Evolutionary conservation across 352 stramenopile species (phyloP).

Genomic region (Discostella stelligera): DNA sequence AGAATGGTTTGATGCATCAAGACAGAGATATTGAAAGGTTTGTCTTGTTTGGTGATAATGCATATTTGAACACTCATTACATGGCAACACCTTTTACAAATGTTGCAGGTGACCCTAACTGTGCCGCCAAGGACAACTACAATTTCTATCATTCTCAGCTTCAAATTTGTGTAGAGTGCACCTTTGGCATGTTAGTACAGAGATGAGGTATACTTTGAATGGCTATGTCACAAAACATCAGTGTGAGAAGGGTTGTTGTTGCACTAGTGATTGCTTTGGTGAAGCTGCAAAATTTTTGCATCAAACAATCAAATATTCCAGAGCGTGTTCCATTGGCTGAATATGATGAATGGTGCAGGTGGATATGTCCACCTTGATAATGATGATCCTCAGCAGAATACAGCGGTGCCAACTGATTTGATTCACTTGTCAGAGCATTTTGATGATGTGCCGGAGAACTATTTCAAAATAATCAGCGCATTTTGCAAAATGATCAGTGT

Average conservation of each 20-base stretch:
- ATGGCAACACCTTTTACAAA: conserved; percentile 22
- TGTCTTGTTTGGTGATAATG: conserved; percentile 26
- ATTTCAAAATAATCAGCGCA: too few species aligned
- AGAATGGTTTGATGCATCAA: conserved; percentile 9
- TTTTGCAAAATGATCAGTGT: too few species aligned
- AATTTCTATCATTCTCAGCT: conserved; percentile 36
- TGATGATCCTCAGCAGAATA: too few species aligned
- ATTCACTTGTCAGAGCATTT: neutral
- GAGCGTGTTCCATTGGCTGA: neutral
- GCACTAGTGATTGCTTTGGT: neutral
- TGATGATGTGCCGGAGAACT: neutral
- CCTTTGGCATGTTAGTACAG: conserved; percentile 17
- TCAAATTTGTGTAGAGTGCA: conserved; percentile 22
- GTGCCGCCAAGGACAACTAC: conserved; percentile 13
- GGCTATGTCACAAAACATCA: neutral
- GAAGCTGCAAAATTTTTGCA: conserved; percentile 3
- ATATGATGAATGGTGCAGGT: neutral
- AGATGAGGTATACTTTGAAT: conserved; percentile 10
- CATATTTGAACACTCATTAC: conserved; percentile 18
- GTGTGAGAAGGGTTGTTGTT: neutral
- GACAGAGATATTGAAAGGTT: neutral
- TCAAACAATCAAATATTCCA: neutral
- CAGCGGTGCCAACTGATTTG: neutral
- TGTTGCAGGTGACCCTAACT: neutral
- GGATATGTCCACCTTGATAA: neutral